Base-by-base conservation (phyloP, 2,329 filamentous ascomycete species). In the Diaporthe ilicicola region DNA sequence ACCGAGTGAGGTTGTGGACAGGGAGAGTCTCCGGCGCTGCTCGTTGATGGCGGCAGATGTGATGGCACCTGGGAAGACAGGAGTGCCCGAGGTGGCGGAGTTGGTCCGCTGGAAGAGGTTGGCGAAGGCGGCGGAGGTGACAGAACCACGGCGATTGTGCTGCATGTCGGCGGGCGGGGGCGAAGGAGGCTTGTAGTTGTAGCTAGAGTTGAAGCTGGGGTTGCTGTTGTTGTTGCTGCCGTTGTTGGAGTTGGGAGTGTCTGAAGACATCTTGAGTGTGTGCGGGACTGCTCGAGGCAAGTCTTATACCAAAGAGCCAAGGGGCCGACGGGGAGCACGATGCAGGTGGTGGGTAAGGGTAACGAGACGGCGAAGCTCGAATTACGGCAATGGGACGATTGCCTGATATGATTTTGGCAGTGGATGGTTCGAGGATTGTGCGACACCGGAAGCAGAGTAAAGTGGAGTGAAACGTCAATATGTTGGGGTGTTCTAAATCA, bases 1-100 rank as follows among this genome's bases (percentile, higher is more conserved):
- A 42, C 93, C 92, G 37, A 94, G 82, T 13, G 71, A 59, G 2
- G 70, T 56, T 17, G 71, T 69, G 4, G 92, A 93, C 77, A 94
- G 89, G 54, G 93, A 95, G 74, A 94, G 88, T 56, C 93, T 90
- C 72, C 92, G 90, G 71, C 90, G 89, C 74, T 86, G 84, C 68
- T 90, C 86, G 73, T 88, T 85, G 34, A 85, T 81, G 71, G 83
- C 84, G 66, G 84, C 83, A 24, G 82, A 81, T 42, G 81, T 78
- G 64, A 82, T 80, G 62, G 83, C 78, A 54, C 79, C 80, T 37
- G 86, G 84, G 74, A 88, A 87, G 51, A 83, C 79, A 32, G 81
- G 79, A 37, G 82, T 82, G 74, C 82, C 77, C 70, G 84, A 79
- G 70, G 84, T 83, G 46, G 68, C 29, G 3, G 88, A 89, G 75